Conservation (phyloP, 2,329 filamentous ascomycete species). For the Phyllosticta citribraziliensis region DNA sequence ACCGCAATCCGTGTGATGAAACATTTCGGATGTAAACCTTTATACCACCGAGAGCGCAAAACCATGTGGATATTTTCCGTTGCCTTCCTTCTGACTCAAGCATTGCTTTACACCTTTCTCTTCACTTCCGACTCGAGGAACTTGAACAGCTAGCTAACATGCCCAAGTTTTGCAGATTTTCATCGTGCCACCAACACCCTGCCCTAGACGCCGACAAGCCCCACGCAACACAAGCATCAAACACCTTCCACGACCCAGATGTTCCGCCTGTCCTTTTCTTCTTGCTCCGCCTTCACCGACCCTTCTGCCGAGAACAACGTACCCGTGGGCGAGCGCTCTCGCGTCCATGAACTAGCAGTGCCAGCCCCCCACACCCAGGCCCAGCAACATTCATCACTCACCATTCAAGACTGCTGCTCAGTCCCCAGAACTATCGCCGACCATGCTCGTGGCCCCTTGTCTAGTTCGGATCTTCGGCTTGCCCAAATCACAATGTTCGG, state of each 20-base stretch:
- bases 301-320: too few species aligned
- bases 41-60: conserved; percentile 88
- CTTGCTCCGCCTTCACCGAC: too few species aligned
- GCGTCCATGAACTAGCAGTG: too few species aligned
- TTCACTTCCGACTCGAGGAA: background rate
- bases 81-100: conserved; percentile 95
- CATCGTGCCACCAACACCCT: background rate
- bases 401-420: too few species aligned
- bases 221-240: background rate
- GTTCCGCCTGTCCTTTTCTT: too few species aligned
- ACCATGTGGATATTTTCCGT: conserved; percentile 95
- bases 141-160: background rate
- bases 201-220: background rate
- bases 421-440: too few species aligned
- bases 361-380: too few species aligned
- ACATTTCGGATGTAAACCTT: conserved; percentile 93
- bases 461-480: too few species aligned
- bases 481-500: too few species aligned
- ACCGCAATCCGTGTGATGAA: conserved; percentile 60
- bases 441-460: too few species aligned
- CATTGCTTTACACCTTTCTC: background rate
- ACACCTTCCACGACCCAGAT: background rate
- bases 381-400: too few species aligned
- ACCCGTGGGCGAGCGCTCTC: too few species aligned
- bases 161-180: background rate